Base-by-base conservation (phyloP, 2,329 filamentous ascomycete species). In the Sarocladium oryzae region DNA sequence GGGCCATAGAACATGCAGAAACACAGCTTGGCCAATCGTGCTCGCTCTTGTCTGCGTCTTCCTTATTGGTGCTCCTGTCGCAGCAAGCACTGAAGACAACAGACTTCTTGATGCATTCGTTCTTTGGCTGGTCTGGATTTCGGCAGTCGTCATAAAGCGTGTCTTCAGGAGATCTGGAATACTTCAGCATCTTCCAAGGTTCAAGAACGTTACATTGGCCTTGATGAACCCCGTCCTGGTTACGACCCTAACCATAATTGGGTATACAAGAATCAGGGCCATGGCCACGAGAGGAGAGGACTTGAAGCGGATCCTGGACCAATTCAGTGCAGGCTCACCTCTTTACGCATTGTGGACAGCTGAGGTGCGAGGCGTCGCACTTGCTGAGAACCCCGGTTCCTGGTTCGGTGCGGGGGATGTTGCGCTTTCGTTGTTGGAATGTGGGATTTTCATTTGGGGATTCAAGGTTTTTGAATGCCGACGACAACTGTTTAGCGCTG, bases 381-480 rank as follows among this genome's bases (percentile, higher is more conserved):
- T 55, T 61, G 11, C 51, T 56, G 0, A 20, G 48, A 60, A 62
- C 24, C 55, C 52, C 3, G 50, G 50, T 4, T 50, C 50, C 1
- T 68, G 66, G 63, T 69, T 72, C 49, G 74, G 73, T 2, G 75
- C 75, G 0, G 76, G 76, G 8, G 75, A 78, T 53, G 60, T 71
- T 3, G 75, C 76, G 0, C 64, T 72, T 1, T 72, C 74, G 0
- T 59, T 78, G 2, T 72, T 79, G 2, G 73, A 78, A 57, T 69
- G 72, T 3, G 76, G 75, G 10, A 75, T 79, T 21, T 66, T 78
- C 2, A 66, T 70, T 3, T 79, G 76, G 76, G 76, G 76, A 0
- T 70, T 79, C 55, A 79, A 78, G 60, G 65, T 79, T 3, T 76
- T 72, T 56, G 74, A 77, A 55, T 76, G 73, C 60, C 72, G 74